These are phyloP conservation scores for Saccharomycopsis guyanensis DNA, from an alignment of 805 yeast species.

Conservation along the genomic window DNA sequence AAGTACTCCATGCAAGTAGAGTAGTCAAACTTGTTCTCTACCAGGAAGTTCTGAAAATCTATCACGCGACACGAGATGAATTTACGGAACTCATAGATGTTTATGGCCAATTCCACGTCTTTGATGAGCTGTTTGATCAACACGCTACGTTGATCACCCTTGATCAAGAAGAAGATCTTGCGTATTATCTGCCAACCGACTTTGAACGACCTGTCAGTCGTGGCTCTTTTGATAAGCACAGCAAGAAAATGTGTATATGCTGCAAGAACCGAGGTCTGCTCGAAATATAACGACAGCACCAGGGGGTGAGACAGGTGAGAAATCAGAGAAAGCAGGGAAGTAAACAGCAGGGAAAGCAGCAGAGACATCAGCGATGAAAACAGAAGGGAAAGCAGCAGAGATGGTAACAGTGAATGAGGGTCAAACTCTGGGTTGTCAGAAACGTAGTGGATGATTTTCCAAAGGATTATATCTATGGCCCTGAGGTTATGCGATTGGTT, in stretches of 20 bases:
- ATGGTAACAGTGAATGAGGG: neutral
- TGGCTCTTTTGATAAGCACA: neutral
- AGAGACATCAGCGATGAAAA: neutral
- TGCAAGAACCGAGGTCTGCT: neutral
- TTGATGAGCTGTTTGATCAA: neutral
- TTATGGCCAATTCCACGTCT: neutral
- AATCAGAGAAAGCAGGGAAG: neutral
- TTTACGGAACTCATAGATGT: neutral
- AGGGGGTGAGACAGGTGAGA: neutral
- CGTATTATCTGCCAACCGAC: neutral
- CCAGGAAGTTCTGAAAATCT: neutral
- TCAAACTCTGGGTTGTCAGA: neutral
- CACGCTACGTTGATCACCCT: neutral
- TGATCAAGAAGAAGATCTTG: neutral
- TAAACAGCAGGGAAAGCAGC: neutral
- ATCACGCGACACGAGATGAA: neutral
- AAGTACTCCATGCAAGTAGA: conserved; percentile 5
- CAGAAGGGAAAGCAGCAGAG: neutral
- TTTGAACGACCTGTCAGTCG: neutral
- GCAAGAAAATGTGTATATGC: neutral
- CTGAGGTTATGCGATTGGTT: neutral
- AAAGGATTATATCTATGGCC: neutral
- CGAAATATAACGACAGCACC: neutral
- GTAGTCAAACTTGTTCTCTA: conserved; percentile 5
- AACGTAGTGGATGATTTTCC: neutral